A percentile compares a stretch with the other conserved stretches of the same genome.
phyloP scores from a whole-genome alignment of 148 eudicot genomes.

The Camellia lanceoleosa region DNA sequence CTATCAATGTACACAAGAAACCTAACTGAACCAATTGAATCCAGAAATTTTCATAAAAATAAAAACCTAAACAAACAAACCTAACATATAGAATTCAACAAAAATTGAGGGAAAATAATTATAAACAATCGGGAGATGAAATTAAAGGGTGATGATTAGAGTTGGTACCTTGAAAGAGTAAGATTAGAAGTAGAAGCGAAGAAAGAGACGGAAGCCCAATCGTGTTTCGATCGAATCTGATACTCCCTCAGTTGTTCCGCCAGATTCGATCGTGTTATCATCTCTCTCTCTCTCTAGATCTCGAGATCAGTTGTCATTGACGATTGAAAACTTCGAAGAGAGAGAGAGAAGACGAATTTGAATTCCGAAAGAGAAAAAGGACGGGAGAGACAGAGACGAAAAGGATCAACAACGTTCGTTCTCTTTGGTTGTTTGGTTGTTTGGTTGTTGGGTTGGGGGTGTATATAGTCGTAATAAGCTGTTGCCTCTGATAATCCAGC shows the following conservation, averaged over 20 bases:
- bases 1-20: neutral
- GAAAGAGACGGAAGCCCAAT: constrained; percentile 80
- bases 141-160: neutral
- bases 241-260: constrained; percentile 88
- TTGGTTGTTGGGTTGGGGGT: no score
- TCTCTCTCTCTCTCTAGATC: neutral
- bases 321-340: neutral
- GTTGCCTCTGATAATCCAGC: no score
- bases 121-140: no score
- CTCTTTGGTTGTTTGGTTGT: neutral
- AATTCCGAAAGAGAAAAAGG: neutral
- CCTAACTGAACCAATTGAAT: neutral
- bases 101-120: neutral
- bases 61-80: neutral
- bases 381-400: constrained; percentile 16
- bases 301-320: constrained; percentile 5
- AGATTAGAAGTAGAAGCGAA: constrained; percentile 61
- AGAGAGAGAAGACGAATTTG: neutral
- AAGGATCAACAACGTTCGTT: neutral
- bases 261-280: constrained; percentile 83
- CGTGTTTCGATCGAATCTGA: constrained; percentile 79
- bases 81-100: neutral
- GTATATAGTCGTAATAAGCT: no score
- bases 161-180: constrained; percentile 56
- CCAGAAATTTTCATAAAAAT: neutral